Evolutionary conservation across 2,329 filamentous ascomycete species (phyloP).

Genomic region (Pyrenophora teres): DNA sequence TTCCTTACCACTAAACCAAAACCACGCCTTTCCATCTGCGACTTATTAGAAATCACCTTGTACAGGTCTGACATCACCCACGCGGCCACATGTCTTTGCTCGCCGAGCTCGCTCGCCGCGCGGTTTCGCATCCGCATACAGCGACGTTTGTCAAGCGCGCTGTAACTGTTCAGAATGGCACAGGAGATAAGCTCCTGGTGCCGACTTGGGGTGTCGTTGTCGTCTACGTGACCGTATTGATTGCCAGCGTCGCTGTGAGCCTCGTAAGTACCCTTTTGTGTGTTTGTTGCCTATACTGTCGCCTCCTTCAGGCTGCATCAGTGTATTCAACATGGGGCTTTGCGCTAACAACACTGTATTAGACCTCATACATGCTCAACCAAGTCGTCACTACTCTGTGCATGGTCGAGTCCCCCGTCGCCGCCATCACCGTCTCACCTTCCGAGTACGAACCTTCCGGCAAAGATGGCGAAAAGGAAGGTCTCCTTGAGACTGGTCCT

Average conservation of each 20-base stretch:
- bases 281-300: not conserved
- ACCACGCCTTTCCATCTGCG: not conserved
- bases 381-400: conserved; percentile 65
- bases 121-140: conserved; percentile 33
- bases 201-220: conserved; percentile 37
- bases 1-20: conserved; percentile 1
- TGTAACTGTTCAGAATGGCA: conserved; percentile 11
- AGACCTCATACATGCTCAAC: conserved; percentile 62
- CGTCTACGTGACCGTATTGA: conserved; percentile 43
- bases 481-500: conserved; percentile 47
- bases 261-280: conserved; percentile 41
- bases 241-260: conserved; percentile 50
- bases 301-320: not conserved
- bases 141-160: conserved; percentile 37
- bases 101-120: conserved; percentile 39
- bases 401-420: conserved; percentile 65
- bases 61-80: not conserved
- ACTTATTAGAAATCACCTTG: not conserved
- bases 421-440: conserved; percentile 55
- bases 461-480: conserved; percentile 48
- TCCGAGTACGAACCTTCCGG: conserved; percentile 50
- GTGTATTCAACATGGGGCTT: not conserved
- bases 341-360: not conserved
- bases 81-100: conserved; percentile 27
- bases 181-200: conserved; percentile 27